Evolutionary conservation across 495 filamentous ascomycete genomes (phyloP), one percentile per base, ranked within the genome.

Genomic region (Clohesyomyces aquaticus): DNA sequence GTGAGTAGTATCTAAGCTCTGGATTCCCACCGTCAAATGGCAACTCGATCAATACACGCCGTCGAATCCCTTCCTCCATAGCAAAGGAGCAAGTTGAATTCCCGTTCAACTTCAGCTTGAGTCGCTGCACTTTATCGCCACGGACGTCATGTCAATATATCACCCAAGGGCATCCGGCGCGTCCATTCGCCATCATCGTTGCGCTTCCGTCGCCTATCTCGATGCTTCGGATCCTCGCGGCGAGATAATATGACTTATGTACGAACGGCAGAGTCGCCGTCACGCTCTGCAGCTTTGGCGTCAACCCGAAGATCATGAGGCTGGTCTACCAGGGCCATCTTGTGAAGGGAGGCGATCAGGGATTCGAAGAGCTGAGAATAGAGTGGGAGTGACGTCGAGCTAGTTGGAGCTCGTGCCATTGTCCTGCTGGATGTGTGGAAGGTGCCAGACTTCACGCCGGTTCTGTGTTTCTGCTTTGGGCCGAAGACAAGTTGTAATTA

Each of bases 231-330:
- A 89, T 6, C 87, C 83, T 25, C 89, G 89, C 2, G 79, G 73
- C 55, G 89, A 93, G 72, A 93, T 88, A 0, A 85, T 93, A 47
- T 75, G 80, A 2, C 89, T 91, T 67, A 69, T 90, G 4, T 85
- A 89, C 61, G 89, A 91, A 91, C 70, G 87, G 86, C 19, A 80
- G 89, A 12, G 80, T 89, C 25, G 90, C 89, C 0, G 71, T 90
- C 60, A 82, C 89, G 77, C 90, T 91, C 75, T 87, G 82, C 65
- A 82, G 83, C 3, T 93, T 91, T 69, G 82, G 83, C 10, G 74
- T 76, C 0, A 72, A 77, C 0, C 89, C 89, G 2, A 79, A 83
- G 59, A 92, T 93, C 65, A 61, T 91, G 59, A 73, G 89, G 1
- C 74, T 91, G n/a, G 92, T 87, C 70, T 88, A 89, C 47, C 80